Base-by-base conservation (phyloP, 1,284 basidiomycete species). In the Pholiota adiposa region DNA sequence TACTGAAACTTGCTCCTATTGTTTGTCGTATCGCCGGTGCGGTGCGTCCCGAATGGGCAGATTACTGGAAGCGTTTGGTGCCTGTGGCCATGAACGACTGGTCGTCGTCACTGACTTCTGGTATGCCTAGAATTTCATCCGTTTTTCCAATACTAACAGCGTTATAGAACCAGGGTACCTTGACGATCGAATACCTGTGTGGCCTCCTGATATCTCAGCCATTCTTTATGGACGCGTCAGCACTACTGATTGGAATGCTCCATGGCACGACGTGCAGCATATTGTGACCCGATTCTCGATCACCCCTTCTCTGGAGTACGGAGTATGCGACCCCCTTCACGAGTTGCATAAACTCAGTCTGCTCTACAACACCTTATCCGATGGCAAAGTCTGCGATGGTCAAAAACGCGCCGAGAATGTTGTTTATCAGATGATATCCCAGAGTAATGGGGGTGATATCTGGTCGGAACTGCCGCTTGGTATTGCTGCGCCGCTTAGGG, bases 41-140 rank as follows among this genome's bases (percentile, higher is more conserved):
- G 12, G 83, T 92, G 4, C 82, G 89, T 25, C 83, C 83, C 0
- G 92, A 93, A 68, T 97, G 94, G 92, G 83, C 85, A 1, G 94
- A 97, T 72, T 95, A 94, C 69, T 94, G 93, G 91, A 88, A 88
- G 64, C 82, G 93, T 6, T 75, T 93, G 27, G 84, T 86, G 67
- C 92, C 93, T 0, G 79, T 82, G 48, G 79, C 81, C 19, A 73
- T 81, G 63, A 72, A 77, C 29, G 69, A 73, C 19, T 92, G 90
- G 90, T 83, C 83, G 2, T 75, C 79, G 7, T 75, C 81, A 34
- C 66, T 75, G 2, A 73, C 70, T 31, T 72, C 77, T 56, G 70
- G 87, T 86, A 66, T 60, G 81, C 75, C 49, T 55, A 41, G 23
- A 18, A 34, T 31, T 50, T 38, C 50, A 38, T 14, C 31, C 12